phyloP scores from a whole-genome alignment of 352 stramenopile species.

The Phytopythium chamaehyphon region DNA sequence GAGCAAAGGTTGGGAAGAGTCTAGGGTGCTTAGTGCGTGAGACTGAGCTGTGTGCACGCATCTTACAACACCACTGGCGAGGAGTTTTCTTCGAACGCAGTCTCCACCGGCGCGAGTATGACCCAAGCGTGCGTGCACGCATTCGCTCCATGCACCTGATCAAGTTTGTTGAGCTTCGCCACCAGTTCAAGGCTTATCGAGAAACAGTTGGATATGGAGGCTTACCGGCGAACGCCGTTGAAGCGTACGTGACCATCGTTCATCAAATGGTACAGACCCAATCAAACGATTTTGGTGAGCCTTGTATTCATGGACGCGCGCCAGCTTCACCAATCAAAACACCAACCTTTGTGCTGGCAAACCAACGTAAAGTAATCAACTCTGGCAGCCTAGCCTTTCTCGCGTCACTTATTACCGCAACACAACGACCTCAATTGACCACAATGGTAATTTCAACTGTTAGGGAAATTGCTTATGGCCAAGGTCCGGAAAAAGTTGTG shows the following conservation, averaged over 20 bases:
- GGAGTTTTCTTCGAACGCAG: slow-evolving; percentile 55
- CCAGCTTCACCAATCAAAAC: neutral
- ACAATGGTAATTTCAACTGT: slow-evolving; percentile 57
- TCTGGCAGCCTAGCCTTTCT: slow-evolving; percentile 55
- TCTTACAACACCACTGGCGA: slow-evolving; percentile 76
- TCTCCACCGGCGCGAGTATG: slow-evolving; percentile 37
- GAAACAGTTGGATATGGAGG: slow-evolving; percentile 35
- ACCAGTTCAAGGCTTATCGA: slow-evolving; percentile 62
- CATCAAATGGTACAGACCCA: slow-evolving; percentile 38
- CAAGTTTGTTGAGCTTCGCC: slow-evolving; percentile 63
- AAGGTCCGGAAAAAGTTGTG: slow-evolving; percentile 44
- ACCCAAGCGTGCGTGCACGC: slow-evolving; percentile 43
- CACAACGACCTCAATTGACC: slow-evolving; percentile 26
- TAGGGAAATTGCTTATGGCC: slow-evolving; percentile 27
- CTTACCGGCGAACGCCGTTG: slow-evolving; percentile 35
- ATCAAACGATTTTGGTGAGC: slow-evolving; percentile 13
- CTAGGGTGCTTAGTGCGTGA: slow-evolving; percentile 51
- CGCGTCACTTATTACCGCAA: slow-evolving; percentile 32
- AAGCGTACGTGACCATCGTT: slow-evolving; percentile 61
- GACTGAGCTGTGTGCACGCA: slow-evolving; percentile 58
- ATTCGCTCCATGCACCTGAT: slow-evolving; percentile 70
- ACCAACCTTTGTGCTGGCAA: slow-evolving; percentile 19
- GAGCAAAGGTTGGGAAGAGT: slow-evolving; percentile 29
- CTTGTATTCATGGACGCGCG: slow-evolving; percentile 12
- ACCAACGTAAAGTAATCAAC: slow-evolving; percentile 45